Conservation (phyloP, 2,329 filamentous ascomycete genomes). For the Cercospora citrullina region DNA sequence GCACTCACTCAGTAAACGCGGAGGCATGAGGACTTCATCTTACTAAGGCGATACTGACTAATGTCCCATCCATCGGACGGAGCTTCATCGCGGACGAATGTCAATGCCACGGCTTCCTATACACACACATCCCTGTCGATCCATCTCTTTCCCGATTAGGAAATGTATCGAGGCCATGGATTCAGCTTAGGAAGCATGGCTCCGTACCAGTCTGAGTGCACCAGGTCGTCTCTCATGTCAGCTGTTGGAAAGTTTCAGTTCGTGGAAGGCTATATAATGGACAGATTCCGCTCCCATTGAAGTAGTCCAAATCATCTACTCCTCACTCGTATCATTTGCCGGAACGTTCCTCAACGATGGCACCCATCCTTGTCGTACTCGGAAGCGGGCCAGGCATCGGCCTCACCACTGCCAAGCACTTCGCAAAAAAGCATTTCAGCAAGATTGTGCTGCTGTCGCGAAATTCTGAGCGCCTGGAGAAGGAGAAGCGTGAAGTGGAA, state of each 20-base stretch:
- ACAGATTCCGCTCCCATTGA: background rate
- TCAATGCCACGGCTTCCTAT: background rate
- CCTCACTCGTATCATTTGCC: background rate
- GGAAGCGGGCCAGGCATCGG: conserved; percentile 23
- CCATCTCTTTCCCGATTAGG: conserved; percentile 13
- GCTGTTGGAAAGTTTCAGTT: background rate
- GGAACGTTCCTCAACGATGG: background rate
- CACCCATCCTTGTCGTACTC: conserved; percentile 15
- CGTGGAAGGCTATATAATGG: background rate
- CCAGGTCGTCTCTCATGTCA: background rate
- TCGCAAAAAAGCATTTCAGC: conserved; percentile 15
- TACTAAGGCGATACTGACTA: background rate
- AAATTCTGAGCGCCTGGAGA: conserved; percentile 19
- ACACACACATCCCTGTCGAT: background rate
- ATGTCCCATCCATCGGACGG: background rate
- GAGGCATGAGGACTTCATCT: background rate
- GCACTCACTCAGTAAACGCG: background rate
- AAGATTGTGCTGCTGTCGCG: conserved; percentile 22
- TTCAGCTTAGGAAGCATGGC: background rate
- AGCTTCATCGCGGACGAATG: background rate
- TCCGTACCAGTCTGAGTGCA: background rate
- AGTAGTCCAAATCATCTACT: background rate
- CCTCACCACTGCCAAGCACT: conserved; percentile 19
- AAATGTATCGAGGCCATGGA: conserved; percentile 4
- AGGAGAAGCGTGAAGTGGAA: conserved; percentile 14